Base-by-base conservation (phyloP, 768 basidiomycete genomes). In the Pilatotrama ljubarskyi region DNA sequence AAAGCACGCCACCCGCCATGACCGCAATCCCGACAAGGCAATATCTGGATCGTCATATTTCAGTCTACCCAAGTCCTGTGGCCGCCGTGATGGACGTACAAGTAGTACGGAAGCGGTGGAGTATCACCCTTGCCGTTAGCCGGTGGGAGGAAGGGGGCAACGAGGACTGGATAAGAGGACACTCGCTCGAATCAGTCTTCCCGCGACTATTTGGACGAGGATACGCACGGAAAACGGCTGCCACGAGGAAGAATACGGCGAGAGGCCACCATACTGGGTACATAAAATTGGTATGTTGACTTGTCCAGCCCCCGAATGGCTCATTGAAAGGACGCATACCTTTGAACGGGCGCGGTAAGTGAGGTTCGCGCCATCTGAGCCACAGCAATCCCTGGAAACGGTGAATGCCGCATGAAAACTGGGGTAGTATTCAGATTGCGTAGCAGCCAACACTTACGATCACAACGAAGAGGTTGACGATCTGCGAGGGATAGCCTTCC, bases 71-170 rank as follows among this genome's bases (percentile, higher is more conserved):
- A 25, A 14, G 18, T 17, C 1, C 42, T 25, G 9, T 7, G 6
- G 4, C 20, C 22, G 42, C 25, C 15, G 14, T 20, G 5, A 3
- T 20, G 20, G 3, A 48, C 66, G 37, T 20, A 69, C 78, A 84
- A 63, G 66, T 84, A 85, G 56, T 85, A 85, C 3, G 84, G 82
- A 26, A 85, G 64, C 8, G 85, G 82, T 10, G 83, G 83, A 0
- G 84, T 84, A 59, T 86, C 84, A 8, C 84, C 85, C 0, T 82
- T 75, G 8, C 77, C 75, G 59, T 81, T 81, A 0, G 80, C 73
- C 2, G 85, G 85, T 22, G 65, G 78, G 5, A 85, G 48, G 74
- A 84, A 86, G 0, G 85, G 85, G 0, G 79, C 78, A 6, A 85
- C 66, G 3, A 86, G 73, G 7, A 86, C 84, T 65, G 14, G 6